These are phyloP conservation scores for Calonectria hongkongensis DNA, from an alignment of 2,329 filamentous ascomycete genomes.

Conservation along the genomic window DNA sequence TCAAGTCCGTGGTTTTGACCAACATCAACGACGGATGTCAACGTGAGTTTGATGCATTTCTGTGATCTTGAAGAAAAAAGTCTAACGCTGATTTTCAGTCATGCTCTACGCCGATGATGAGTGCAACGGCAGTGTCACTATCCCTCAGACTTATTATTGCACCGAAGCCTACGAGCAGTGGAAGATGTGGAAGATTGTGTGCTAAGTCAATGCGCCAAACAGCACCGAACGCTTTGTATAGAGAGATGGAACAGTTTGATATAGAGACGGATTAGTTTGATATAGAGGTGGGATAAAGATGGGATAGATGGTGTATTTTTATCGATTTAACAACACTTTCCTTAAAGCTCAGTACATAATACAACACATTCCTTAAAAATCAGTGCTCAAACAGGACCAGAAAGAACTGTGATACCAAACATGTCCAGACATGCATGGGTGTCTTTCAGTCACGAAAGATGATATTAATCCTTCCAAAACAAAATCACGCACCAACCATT, in stretches of 20 bases:
- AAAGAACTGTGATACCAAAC: background rate
- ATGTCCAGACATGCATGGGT: no score
- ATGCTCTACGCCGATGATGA: conserved; percentile 3
- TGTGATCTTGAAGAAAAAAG: background rate
- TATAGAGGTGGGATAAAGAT: background rate
- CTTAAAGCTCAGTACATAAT: background rate
- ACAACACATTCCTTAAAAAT: background rate
- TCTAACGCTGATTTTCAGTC: conserved; percentile 2
- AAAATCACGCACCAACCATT: no score
- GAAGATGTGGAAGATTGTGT: conserved; percentile 12
- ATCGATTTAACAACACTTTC: background rate
- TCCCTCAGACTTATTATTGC: background rate
- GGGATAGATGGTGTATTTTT: background rate
- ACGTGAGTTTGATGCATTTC: background rate
- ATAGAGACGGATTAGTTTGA: background rate
- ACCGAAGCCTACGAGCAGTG: background rate
- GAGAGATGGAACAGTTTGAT: background rate
- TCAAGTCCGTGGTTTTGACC: conserved; percentile 16
- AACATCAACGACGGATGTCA: background rate
- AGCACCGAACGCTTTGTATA: background rate
- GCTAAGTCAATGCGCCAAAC: background rate
- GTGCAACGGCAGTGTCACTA: background rate
- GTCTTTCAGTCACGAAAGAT: no score
- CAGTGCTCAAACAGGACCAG: background rate
- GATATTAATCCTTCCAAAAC: no score